phyloP scores from a whole-genome alignment of 345 rosid genomes.

The Toxicodendron radicans region DNA sequence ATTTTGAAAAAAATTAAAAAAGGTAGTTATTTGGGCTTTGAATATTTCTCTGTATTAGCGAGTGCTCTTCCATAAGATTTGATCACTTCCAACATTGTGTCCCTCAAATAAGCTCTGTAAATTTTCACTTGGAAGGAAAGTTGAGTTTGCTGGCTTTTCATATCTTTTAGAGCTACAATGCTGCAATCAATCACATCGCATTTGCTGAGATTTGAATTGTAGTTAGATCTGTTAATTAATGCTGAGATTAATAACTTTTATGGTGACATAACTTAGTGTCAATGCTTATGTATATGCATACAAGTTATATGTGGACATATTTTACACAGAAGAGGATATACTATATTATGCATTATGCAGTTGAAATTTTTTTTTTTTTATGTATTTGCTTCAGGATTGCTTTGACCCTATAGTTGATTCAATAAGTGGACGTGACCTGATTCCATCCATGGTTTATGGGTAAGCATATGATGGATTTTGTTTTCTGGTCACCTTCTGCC shows the following conservation, averaged over 20 bases:
- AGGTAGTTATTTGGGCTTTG: background rate
- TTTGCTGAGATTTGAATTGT: background rate
- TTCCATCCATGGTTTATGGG: constrained; percentile 96
- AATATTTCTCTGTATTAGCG: background rate
- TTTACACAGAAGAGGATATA: background rate
- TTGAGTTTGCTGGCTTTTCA: background rate
- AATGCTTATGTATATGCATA: background rate
- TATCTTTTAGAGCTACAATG: background rate
- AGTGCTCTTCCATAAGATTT: background rate
- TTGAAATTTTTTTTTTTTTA: background rate
- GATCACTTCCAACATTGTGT: background rate
- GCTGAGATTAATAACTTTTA: background rate
- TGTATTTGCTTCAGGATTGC: constrained; percentile 57
- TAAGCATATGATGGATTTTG: constrained; percentile 33
- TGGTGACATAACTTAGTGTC: background rate
- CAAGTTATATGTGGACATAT: background rate
- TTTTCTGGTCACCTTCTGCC: background rate
- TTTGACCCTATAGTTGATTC: constrained; percentile 88
- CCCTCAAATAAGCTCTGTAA: background rate
- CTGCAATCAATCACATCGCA: background rate
- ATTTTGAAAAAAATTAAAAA: background rate
- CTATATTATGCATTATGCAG: background rate
- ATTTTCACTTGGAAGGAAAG: background rate
- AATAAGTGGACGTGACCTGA: constrained; percentile 72
- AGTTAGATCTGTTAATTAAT: background rate